Evolutionary conservation across 2,329 filamentous ascomycete genomes (phyloP), one percentile per base, ranked within the genome.

Genomic region (Cordyceps pruinosa): DNA sequence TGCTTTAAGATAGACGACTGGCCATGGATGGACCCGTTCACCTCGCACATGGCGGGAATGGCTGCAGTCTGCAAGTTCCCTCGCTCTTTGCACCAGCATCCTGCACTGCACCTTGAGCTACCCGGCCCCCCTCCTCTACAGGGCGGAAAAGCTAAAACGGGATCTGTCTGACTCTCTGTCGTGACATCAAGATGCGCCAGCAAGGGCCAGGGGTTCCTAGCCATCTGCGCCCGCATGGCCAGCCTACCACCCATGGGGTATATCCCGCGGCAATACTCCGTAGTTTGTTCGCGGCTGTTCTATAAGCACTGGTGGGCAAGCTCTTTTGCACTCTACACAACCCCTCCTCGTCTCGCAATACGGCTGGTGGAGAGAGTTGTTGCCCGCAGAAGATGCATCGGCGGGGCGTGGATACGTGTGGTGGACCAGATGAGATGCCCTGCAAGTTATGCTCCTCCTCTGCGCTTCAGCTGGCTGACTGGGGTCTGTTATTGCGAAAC

Each of bases 131-230:
- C 21, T 10, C 12, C 13, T 21, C n/a, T 10, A 17, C 32, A 39
- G 30, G 23, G 32, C 44, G 19, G 8, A n/a, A 55, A 21, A 34
- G 53, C 53, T 41, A 46, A 57, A 52, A 34, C 39, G n/a, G 35
- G 28, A 47, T 41, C 41, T 47, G 47, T 51, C 47, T 53, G 13
- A 42, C 42, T 46, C 34, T 34, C 49, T 58, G 48, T 15, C 48
- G 41, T 52, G 34, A 28, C 56, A 58, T 58, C 49, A 58, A 53
- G 47, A 53, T 53, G 42, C 42, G 56, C 49, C 56, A 53, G 26
- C 48, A 48, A 47, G 42, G 49, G 35, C 56, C 49, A 53, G 49
- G 42, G 49, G 30, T 53, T 53, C n/a, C 26, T 42, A 42, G 34
- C 17, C 44, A 35, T 44, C 44, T 44, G 42, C 48, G 35, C 35